These are phyloP conservation scores for Nothophoma quercina DNA, from an alignment of 2,329 filamentous ascomycete genomes.

Conservation along the genomic window DNA sequence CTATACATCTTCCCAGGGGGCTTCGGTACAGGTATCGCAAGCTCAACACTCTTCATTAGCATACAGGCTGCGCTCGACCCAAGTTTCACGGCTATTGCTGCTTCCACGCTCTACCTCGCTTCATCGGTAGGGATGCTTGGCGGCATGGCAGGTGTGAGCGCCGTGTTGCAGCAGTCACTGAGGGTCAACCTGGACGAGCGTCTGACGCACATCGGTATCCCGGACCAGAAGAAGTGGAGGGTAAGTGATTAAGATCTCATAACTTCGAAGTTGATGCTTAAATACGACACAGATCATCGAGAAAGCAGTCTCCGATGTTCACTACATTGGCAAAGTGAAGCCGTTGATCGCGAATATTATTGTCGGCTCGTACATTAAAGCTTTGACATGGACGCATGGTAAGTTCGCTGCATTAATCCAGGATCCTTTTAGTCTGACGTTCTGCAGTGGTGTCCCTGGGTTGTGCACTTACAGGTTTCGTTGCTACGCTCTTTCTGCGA, in stretches of 20 bases:
- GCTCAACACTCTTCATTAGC: conserved; percentile 36
- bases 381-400: conserved; percentile 37
- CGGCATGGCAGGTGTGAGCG: conserved; percentile 35
- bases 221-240: conserved; percentile 8
- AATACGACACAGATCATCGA: conserved; percentile 23
- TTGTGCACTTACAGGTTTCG: conserved; percentile 27
- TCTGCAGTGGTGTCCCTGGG: conserved; percentile 26
- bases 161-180: conserved; percentile 32
- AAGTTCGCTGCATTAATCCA: background rate
- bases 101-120: conserved; percentile 31
- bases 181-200: conserved; percentile 22
- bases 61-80: conserved; percentile 35
- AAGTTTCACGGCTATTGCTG: conserved; percentile 29
- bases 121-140: conserved; percentile 24
- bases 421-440: background rate
- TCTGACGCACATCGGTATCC: conserved; percentile 21
- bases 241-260: background rate
- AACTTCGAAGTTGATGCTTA: background rate
- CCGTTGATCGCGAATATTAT: conserved; percentile 21
- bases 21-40: conserved; percentile 35
- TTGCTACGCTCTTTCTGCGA: conserved; percentile 25
- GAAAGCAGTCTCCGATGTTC: conserved; percentile 28
- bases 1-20: conserved; percentile 40
- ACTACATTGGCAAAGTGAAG: conserved; percentile 29
- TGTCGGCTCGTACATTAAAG: conserved; percentile 30